Conservation (phyloP, 2,329 filamentous ascomycete genomes). For the Colletotrichum sp. region DNA sequence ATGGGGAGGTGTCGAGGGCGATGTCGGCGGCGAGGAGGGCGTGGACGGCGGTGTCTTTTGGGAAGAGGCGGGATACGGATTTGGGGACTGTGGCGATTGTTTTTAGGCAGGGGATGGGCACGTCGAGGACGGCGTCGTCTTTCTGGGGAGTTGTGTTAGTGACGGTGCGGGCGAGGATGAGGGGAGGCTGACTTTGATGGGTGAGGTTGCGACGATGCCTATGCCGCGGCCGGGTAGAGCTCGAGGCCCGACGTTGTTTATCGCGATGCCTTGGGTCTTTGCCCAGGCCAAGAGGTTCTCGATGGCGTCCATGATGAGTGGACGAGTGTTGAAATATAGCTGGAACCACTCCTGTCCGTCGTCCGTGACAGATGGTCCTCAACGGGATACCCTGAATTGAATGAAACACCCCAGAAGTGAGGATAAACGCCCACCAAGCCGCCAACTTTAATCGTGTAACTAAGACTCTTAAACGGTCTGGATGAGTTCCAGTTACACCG, state of each 20-base stretch:
- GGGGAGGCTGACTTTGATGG: constrained; percentile 61
- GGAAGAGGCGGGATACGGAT: constrained; percentile 55
- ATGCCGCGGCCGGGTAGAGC: constrained; percentile 75
- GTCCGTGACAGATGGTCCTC: background rate
- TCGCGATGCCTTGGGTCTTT: constrained; percentile 63
- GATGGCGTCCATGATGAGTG: constrained; percentile 20
- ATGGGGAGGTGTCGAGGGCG: constrained; percentile 53
- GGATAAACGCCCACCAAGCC: background rate
- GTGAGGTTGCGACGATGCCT: constrained; percentile 74
- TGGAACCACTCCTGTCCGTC: background rate
- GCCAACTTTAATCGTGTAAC: background rate
- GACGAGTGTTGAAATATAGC: background rate
- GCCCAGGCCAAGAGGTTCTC: constrained; percentile 73
- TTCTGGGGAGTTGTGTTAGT: constrained; percentile 29
- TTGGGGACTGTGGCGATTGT: constrained; percentile 65
- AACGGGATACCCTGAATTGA: background rate
- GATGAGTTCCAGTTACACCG: background rate
- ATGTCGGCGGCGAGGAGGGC: constrained; percentile 75
- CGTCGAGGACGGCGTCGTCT: constrained; percentile 63
- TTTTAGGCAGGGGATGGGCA: constrained; percentile 69
- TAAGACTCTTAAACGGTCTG: background rate
- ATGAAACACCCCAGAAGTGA: accelerated
- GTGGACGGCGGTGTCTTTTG: constrained; percentile 66
- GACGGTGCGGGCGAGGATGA: background rate
- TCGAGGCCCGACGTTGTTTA: constrained; percentile 71